These are phyloP conservation scores for Zygosaccharomyces sapae DNA, from an alignment of 1,139 yeast genomes.

Conservation along the genomic window DNA sequence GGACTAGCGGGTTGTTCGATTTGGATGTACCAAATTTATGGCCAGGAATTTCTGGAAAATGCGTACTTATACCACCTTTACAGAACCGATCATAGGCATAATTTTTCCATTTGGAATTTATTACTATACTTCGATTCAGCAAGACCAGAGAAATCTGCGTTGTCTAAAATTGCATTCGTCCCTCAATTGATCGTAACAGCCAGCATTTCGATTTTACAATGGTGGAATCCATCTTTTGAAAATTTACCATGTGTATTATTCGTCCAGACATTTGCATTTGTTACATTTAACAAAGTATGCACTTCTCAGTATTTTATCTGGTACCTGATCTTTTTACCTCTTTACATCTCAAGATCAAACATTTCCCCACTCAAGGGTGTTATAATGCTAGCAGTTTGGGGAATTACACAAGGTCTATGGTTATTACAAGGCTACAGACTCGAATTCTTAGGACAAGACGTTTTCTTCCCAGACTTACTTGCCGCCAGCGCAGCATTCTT, in stretches of 20 bases:
- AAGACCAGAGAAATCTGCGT: conserved; percentile 20
- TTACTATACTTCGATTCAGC: conserved; percentile 65
- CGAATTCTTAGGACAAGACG: conserved; percentile 71
- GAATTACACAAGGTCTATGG: conserved; percentile 72
- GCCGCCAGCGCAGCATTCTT: conserved; percentile 63
- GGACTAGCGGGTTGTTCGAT: conserved; percentile 49
- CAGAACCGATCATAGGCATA: conserved; percentile 89
- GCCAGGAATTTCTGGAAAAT: conserved; percentile 69
- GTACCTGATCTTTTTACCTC: conserved; percentile 82
- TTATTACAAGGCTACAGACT: conserved; percentile 68
- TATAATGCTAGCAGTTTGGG: conserved; percentile 54
- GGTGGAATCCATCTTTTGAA: conserved; percentile 17
- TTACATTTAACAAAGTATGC: conserved; percentile 87
- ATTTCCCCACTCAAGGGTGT: conserved; percentile 37
- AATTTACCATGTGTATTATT: conserved; percentile 55
- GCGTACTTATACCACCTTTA: conserved; percentile 79
- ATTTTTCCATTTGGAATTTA: conserved; percentile 83
- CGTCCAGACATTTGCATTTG: conserved; percentile 88
- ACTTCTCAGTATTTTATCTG: conserved; percentile 93
- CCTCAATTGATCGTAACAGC: conserved; percentile 65
- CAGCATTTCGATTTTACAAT: conserved; percentile 16
- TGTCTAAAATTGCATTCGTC: conserved; percentile 59
- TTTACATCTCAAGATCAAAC: conserved; percentile 46
- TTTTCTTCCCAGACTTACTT: conserved; percentile 62
- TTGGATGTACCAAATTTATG: conserved; percentile 64